Evolutionary conservation across 345 rosid species (phyloP), one percentile per base, ranked within the genome.

Genomic region (Eucalyptus pauciflora): DNA sequence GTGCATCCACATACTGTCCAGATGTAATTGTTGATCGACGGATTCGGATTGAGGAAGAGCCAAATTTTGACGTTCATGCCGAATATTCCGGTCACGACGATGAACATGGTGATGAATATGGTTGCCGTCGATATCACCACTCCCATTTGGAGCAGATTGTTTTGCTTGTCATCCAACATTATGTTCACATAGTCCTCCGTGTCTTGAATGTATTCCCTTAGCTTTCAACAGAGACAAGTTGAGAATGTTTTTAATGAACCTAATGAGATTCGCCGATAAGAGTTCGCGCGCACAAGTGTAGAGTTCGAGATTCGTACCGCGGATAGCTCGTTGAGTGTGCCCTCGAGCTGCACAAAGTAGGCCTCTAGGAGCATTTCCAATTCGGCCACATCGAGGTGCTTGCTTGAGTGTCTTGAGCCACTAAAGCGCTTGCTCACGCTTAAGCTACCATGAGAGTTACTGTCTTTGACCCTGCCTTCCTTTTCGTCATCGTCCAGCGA

Each of bases 41-140:
- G 62, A n/a, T 86, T 51, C 3, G 62, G 87, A 86, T 58, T 58
- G 2, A 25, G 33, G 45, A 86, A 86, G 60, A 86, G 62, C 2
- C 3, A 4, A 16, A 97, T 95, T 1, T 1, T 50, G 87, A 98
- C 92, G 64, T 97, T 96, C 96, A 98, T 96, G 83, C 99, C 98
- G 5, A 97, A 94, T 22, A 94, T 52, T 80, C 98, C 96, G 5
- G 94, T 95, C 20, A 98, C 93, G 0, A 93, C 97, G 4, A 97
- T 91, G 46, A 95, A 96, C 16, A 93, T 93, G 85, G 93, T 94
- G 87, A 95, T 31, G 86, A 96, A 95, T 1, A 98, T 94, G 2
- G 97, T 97, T 13, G 99, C 99, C 8, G 98, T 96, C 8, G 98
- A 94, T 90, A 98, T 87, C 96, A 97, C 93, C 17, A 54, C 37